phyloP scores from a whole-genome alignment of 2,329 filamentous ascomycete species.

The Microsporum canis region DNA sequence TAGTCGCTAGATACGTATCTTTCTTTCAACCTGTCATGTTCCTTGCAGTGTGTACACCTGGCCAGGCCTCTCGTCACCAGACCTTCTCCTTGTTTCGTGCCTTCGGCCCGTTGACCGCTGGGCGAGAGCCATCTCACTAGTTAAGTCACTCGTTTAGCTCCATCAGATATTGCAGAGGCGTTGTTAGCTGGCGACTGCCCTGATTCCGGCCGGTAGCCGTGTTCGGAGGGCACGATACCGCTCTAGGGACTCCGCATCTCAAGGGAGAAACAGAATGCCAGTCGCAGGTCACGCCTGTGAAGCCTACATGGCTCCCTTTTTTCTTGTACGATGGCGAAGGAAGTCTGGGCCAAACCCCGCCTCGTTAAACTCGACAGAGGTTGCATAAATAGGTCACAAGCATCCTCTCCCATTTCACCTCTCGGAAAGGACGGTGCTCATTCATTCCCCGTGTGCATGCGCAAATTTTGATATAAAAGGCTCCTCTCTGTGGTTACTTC shows the following conservation, averaged over 20 bases:
- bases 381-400: conserved; percentile 1
- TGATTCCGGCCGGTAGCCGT: not conserved
- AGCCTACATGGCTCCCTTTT: not conserved
- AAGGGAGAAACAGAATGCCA: not conserved
- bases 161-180: not conserved
- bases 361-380: not conserved
- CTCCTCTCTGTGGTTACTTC: not conserved
- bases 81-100: not conserved
- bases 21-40: too few relatives aligned
- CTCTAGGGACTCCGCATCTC: not conserved
- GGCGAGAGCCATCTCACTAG: too few relatives aligned
- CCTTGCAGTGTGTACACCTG: too few relatives aligned
- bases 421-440: not conserved
- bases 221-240: not conserved
- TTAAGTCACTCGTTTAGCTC: too few relatives aligned
- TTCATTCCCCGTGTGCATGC: not conserved
- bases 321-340: not conserved
- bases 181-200: not conserved
- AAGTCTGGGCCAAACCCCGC: not conserved
- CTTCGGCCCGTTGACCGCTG: not conserved
- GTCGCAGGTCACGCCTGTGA: not conserved
- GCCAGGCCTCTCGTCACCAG: not conserved
- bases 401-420: not conserved
- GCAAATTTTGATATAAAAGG: not conserved
- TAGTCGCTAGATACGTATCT: too few relatives aligned